Evolutionary conservation across 331 rosid species (phyloP).

Genomic region (Acacia pycnantha): DNA sequence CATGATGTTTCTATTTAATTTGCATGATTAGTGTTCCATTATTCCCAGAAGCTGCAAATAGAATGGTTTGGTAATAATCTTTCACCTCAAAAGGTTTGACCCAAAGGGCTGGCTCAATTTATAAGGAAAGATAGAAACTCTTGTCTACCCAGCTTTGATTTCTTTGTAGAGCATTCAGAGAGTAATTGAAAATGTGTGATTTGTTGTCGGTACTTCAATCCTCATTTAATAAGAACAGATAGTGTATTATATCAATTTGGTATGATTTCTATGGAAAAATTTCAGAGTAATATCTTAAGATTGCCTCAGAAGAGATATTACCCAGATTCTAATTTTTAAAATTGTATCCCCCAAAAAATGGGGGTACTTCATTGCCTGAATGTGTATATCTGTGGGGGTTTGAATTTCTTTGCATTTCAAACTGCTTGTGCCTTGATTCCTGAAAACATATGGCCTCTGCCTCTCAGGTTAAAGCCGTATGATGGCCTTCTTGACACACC

Average conservation of each 20-base stretch:
- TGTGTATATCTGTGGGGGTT: conserved; percentile 3
- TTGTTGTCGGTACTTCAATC: not conserved
- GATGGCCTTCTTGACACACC: conserved; percentile 3
- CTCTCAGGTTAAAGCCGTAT: not conserved
- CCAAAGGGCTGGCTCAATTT: not conserved
- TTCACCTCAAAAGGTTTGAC: conserved; percentile 4
- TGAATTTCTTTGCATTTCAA: not conserved
- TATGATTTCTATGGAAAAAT: not conserved
- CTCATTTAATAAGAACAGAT: not conserved
- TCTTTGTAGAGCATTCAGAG: not conserved
- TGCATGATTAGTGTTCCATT: not conserved
- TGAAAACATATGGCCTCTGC: conserved; percentile 2
- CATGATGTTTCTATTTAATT: not conserved
- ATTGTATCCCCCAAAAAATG: not conserved
- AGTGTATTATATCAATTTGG: not conserved
- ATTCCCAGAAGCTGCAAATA: not conserved
- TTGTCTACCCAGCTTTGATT: not conserved
- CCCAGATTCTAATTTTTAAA: not conserved
- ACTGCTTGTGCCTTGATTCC: conserved; percentile 10
- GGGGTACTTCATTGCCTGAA: not conserved
- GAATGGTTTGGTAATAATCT: not conserved
- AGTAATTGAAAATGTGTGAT: not conserved
- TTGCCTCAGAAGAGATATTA: not conserved
- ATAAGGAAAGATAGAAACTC: not conserved
- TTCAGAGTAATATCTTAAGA: not conserved